These are phyloP conservation scores for Fusarium illudens DNA, from an alignment of 2,329 filamentous ascomycete genomes.

Conservation along the genomic window DNA sequence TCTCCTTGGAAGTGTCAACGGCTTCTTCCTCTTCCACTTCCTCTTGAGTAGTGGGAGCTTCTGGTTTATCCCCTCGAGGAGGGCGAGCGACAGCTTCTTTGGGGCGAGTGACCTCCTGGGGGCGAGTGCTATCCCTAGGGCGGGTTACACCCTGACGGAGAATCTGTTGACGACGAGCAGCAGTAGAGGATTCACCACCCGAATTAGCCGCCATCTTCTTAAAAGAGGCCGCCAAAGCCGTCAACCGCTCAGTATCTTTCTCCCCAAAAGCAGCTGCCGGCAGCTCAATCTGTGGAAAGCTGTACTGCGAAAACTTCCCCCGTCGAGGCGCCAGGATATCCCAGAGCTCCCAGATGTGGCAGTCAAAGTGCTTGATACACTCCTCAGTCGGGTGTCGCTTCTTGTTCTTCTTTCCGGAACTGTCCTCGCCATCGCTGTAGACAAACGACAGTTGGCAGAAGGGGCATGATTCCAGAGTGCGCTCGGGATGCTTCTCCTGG, in stretches of 20 bases:
- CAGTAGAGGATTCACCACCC: no score
- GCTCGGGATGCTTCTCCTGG: background rate
- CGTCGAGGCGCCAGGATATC: slow-evolving; percentile 1
- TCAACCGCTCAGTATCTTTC: no score
- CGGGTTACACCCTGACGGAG: no score
- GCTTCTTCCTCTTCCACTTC: background rate
- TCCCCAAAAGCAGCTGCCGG: background rate
- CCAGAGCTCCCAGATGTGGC: slow-evolving; percentile 35
- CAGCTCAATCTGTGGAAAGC: background rate
- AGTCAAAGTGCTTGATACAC: slow-evolving; percentile 35
- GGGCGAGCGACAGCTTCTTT: background rate
- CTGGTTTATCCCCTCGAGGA: no score
- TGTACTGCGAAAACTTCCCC: background rate
- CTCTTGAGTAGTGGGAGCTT: no score
- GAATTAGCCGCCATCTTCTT: no score
- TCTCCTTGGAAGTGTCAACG: background rate
- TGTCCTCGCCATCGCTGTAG: background rate
- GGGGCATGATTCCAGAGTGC: slow-evolving; percentile 4
- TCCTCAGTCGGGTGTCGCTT: background rate
- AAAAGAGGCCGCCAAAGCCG: no score
- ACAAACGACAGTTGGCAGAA: slow-evolving; percentile 29
- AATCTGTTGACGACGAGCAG: no score
- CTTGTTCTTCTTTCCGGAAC: background rate
- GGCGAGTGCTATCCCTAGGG: no score
- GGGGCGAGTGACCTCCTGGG: no score